These are phyloP conservation scores for Debaryomycetaceae sp. DNA, from an alignment of 1,139 yeast species.

Conservation along the genomic window DNA sequence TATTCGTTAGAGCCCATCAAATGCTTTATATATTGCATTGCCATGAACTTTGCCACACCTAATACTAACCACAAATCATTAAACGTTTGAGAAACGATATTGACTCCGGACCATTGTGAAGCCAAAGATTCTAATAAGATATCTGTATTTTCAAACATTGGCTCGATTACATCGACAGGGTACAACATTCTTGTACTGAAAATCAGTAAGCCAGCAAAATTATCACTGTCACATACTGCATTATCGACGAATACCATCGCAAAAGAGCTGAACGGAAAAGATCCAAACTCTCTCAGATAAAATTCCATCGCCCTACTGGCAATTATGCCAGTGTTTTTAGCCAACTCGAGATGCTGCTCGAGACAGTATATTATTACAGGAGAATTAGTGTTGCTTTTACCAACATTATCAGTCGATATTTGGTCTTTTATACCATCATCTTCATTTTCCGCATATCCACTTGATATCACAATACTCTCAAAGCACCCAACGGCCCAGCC, in stretches of 20 bases:
- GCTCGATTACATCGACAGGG: slow-evolving; percentile 75
- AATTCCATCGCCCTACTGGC: slow-evolving; percentile 77
- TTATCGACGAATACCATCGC: slow-evolving; percentile 73
- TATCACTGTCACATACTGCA: slow-evolving; percentile 43
- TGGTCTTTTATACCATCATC: slow-evolving; percentile 25
- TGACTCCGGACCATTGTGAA: slow-evolving; percentile 91
- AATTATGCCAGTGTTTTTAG: slow-evolving; percentile 73
- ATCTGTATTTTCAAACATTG: slow-evolving; percentile 70
- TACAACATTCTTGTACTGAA: slow-evolving; percentile 66
- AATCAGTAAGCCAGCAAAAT: slow-evolving; percentile 77
- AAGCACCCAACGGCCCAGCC: slow-evolving; percentile 96
- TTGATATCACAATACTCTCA: slow-evolving; percentile 52
- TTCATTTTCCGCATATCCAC: slow-evolving; percentile 27
- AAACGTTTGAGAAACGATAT: slow-evolving; percentile 76
- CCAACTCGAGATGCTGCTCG: slow-evolving; percentile 55
- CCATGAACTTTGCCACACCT: slow-evolving; percentile 85
- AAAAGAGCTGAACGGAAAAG: slow-evolving; percentile 85
- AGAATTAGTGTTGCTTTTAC: slow-evolving; percentile 38
- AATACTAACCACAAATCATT: slow-evolving; percentile 90
- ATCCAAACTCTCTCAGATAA: slow-evolving; percentile 84
- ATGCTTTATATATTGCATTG: slow-evolving; percentile 61
- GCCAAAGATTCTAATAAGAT: slow-evolving; percentile 68
- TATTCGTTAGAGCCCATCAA: slow-evolving; percentile 85
- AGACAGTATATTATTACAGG: slow-evolving; percentile 57
- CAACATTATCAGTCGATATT: slow-evolving; percentile 22